Evolutionary conservation across 2,329 filamentous ascomycete genomes (phyloP), one percentile per base, ranked within the genome.

Genomic region (Ambrosiella xylebori): DNA sequence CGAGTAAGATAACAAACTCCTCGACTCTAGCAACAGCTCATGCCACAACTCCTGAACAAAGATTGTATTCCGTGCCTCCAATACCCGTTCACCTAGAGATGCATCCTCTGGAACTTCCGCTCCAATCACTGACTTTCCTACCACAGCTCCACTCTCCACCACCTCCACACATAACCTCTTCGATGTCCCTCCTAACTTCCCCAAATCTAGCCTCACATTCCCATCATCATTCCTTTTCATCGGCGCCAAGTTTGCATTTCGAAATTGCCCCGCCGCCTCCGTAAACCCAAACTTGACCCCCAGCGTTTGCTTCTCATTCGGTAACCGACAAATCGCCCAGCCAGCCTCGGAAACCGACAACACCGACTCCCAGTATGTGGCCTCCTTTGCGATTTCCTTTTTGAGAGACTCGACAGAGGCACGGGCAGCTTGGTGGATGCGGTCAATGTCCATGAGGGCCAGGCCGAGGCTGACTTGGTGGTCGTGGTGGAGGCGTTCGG

Each of bases 221-320:
- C 91, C 91, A 63, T 90, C 82, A 13, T 84, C 78, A 9, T 81
- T 79, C 62, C 88, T 80, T 39, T 84, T 77, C 64, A 98, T 74
- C 0, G 88, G 85, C 1, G 88, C 90, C 13, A 95, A 77, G n/a
- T 89, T 89, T 37, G 82, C 84, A 62, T 84, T 72, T 61, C 75
- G 76, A 63, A 83, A 82, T 19, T 79, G 75, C 4, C 77, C 70
- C 0, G 78, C 73, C 27, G 78, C 78, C 73, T 96, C 91, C 11
- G 85, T 77, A 66, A 95, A 95, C 7, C 91, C 93, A 69, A 91
- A 96, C 62, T 86, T 82, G 40, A 97, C 91, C 17, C 85, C 89
- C 54, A 97, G 75, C 0, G 82, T 83, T 63, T 87, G 81, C 54
- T 76, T 76, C 63, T 91, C 83, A 6, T 82, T 75, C 0, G 88